A percentile compares a stretch with the other conserved stretches of the same genome.
Conservation (phyloP, 2,329 filamentous ascomycete species). For the Ceratocystis destructans region DNA sequence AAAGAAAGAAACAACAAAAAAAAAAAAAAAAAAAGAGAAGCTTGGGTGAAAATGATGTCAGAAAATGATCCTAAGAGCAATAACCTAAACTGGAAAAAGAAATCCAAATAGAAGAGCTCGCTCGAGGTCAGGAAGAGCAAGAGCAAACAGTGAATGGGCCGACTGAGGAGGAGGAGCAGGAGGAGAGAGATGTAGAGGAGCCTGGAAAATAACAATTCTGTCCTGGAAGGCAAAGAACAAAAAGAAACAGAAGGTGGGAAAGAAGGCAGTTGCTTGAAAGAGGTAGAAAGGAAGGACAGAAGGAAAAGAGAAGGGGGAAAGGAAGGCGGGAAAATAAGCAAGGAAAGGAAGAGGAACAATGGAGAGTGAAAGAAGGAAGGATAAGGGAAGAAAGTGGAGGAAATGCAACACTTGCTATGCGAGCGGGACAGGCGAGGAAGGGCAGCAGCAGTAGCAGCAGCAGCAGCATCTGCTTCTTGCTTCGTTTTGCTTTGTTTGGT, state of each 20-base stretch:
- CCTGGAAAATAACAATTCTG: too few relatives aligned
- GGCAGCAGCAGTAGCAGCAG: neutral
- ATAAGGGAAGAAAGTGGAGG: neutral
- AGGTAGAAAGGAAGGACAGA: neutral
- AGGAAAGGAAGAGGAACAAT: neutral
- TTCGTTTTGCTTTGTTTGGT: too few relatives aligned
- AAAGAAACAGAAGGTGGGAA: neutral
- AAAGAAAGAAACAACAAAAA: neutral
- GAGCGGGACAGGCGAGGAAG: neutral
- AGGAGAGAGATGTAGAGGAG: neutral
- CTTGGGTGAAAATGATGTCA: neutral
- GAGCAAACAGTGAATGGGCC: neutral
- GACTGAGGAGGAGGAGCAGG: neutral
- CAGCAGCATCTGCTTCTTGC: neutral
- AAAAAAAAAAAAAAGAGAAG: neutral
- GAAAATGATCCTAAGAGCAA: neutral
- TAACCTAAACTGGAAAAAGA: neutral
- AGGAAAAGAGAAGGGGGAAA: neutral
- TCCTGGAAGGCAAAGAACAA: neutral
- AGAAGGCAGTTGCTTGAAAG: neutral
- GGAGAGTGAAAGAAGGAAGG: neutral
- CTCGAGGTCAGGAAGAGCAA: neutral
- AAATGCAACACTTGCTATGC: neutral
- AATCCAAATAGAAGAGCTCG: neutral
- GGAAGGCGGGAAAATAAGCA: neutral